Conservation (phyloP, 345 rosid species). For the Euphorbia lathyris region DNA sequence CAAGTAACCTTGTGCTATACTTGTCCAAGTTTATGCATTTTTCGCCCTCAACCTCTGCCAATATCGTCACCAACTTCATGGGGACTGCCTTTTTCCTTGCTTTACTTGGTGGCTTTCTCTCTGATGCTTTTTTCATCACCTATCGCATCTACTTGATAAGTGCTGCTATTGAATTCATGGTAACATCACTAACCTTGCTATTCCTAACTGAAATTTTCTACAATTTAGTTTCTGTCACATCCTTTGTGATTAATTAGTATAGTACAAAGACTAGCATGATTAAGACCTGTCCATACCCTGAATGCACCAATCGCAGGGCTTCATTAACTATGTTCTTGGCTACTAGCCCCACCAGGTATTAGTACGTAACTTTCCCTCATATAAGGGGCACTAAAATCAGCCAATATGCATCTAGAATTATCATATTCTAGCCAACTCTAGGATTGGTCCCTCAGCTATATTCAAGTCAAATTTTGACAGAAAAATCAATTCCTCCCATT, state of each 20-base stretch:
- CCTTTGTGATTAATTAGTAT: conserved; percentile 1
- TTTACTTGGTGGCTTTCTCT: conserved; percentile 80
- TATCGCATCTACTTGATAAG: conserved; percentile 62
- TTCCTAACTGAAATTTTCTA: not conserved
- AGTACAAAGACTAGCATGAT: conserved; percentile 6
- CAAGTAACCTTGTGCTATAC: conserved; percentile 89
- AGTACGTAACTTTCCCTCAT: conserved; percentile 1
- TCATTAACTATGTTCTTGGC: too few relatives aligned
- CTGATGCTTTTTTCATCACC: conserved; percentile 73
- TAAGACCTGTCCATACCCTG: conserved; percentile 10
- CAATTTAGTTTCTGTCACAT: conserved; percentile 11
- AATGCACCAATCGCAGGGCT: conserved; percentile 16
- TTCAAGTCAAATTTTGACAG: conserved; percentile 11
- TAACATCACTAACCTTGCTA: conserved; percentile 24
- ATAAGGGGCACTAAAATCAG: conserved; percentile 13
- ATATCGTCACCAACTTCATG: conserved; percentile 81
- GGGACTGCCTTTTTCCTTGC: conserved; percentile 88
- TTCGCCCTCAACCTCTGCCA: conserved; percentile 79
- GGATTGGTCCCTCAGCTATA: conserved; percentile 20
- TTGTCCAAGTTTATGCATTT: conserved; percentile 65
- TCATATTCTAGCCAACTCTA: conserved; percentile 6
- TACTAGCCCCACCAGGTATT: conserved; percentile 7
- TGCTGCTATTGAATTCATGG: conserved; percentile 68
- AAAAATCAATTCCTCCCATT: not conserved
- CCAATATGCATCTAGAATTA: conserved; percentile 8